Evolutionary conservation across 1,284 basidiomycete species (phyloP).

Genomic region (Irpex sp.): DNA sequence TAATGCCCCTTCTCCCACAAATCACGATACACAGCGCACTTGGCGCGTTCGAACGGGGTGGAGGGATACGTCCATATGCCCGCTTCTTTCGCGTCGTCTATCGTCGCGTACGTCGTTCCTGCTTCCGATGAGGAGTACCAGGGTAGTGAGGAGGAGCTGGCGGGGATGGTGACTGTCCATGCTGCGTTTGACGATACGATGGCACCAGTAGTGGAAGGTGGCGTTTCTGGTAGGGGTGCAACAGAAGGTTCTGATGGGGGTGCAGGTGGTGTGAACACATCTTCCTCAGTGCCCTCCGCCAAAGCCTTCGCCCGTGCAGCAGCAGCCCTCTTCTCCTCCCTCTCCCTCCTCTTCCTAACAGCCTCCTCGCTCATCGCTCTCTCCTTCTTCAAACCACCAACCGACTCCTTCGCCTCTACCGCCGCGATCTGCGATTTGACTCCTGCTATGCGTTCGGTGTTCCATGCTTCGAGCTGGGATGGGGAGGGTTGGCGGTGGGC

Average conservation of each 20-base stretch:
- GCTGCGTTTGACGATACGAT: slow-evolving; percentile 21
- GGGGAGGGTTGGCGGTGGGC: slow-evolving; percentile 58
- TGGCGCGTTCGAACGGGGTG: slow-evolving; percentile 59
- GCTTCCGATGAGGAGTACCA: slow-evolving; percentile 53
- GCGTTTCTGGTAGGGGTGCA: slow-evolving; percentile 14
- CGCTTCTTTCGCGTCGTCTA: slow-evolving; percentile 57
- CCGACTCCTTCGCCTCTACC: slow-evolving; percentile 37
- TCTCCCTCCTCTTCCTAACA: slow-evolving; percentile 62
- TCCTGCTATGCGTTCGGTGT: slow-evolving; percentile 39
- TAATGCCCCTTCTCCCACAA: slow-evolving; percentile 80
- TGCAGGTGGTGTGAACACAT: background rate
- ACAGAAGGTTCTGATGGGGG: background rate
- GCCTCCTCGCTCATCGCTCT: slow-evolving; percentile 56
- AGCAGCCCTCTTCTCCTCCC: slow-evolving; percentile 49
- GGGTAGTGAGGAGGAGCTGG: slow-evolving; percentile 46
- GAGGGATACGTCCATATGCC: slow-evolving; percentile 77
- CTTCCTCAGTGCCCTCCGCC: slow-evolving; percentile 18
- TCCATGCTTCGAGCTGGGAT: slow-evolving; percentile 51
- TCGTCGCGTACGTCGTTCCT: slow-evolving; percentile 41
- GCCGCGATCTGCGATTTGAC: slow-evolving; percentile 42
- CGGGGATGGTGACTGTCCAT: slow-evolving; percentile 59
- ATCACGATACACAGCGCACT: slow-evolving; percentile 75
- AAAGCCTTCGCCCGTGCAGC: slow-evolving; percentile 32
- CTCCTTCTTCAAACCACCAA: slow-evolving; percentile 36
- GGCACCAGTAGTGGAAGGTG: too few species aligned